A percentile compares a stretch with the other conserved stretches of the same genome.
Evolutionary conservation across 179 eudicot genomes (phyloP).

Genomic region (Carnegiea gigantea): DNA sequence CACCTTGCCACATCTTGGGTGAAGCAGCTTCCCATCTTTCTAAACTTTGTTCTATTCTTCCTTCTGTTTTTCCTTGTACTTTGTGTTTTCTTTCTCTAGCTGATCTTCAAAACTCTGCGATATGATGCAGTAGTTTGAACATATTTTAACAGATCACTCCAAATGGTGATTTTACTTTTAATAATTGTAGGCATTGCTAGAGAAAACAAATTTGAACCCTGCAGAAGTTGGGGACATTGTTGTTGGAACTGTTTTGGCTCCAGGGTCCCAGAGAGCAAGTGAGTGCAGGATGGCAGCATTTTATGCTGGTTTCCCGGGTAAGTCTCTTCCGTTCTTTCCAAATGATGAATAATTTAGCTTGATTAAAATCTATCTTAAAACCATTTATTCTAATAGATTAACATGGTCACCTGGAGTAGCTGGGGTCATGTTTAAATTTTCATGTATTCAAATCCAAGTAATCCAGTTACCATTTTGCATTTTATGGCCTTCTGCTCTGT

Average conservation of each 20-base stretch:
- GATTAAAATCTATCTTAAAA: not conserved
- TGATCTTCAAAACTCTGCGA: not conserved
- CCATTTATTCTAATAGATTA: not conserved
- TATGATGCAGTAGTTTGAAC: not conserved
- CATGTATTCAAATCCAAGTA: no score
- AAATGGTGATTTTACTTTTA: not conserved
- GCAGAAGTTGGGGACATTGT: slow-evolving; percentile 96
- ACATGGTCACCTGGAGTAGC: not conserved
- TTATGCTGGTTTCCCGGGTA: slow-evolving; percentile 98
- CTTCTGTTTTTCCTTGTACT: not conserved
- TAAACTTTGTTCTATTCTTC: not conserved
- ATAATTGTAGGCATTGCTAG: slow-evolving; percentile 70
- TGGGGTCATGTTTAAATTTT: not conserved
- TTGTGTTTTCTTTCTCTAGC: not conserved
- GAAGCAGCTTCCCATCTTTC: not conserved
- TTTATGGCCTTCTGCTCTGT: not conserved
- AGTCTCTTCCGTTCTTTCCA: not conserved
- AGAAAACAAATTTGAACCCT: slow-evolving; percentile 88
- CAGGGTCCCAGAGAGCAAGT: slow-evolving; percentile 90
- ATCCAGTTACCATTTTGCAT: not conserved
- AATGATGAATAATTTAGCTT: not conserved
- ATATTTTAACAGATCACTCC: not conserved
- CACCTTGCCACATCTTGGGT: not conserved
- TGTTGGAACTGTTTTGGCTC: slow-evolving; percentile 89
- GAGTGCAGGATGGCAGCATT: slow-evolving; percentile 99